Evolutionary conservation across 2,329 filamentous ascomycete species (phyloP).

Genomic region (Penicillium decumbens): DNA sequence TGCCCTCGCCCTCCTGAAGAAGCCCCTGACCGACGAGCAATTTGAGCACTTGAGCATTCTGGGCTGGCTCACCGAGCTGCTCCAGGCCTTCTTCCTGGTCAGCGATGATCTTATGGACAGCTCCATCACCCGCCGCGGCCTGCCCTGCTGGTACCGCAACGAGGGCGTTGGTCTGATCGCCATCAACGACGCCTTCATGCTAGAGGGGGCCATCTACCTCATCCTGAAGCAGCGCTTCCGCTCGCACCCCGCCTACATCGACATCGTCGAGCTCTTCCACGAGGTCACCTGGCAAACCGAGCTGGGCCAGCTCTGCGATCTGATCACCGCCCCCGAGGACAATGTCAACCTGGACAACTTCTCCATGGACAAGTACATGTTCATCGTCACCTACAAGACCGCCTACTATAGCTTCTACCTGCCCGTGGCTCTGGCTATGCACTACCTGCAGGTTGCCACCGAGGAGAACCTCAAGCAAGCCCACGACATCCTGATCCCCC

Average conservation of each 20-base stretch:
- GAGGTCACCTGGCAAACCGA: constrained; percentile 92
- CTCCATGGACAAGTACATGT: constrained; percentile 83
- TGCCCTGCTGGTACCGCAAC: constrained; percentile 94
- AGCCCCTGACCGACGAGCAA: constrained; percentile 69
- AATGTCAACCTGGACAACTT: constrained; percentile 91
- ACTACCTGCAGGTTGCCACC: constrained; percentile 79
- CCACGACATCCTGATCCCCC: constrained; percentile 87
- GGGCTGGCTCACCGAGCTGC: constrained; percentile 96
- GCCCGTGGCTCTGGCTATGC: constrained; percentile 82
- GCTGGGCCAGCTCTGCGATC: constrained; percentile 87
- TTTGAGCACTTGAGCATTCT: constrained; percentile 84
- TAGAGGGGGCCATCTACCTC: constrained; percentile 84
- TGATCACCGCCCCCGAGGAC: constrained; percentile 94
- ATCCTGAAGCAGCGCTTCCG: constrained; percentile 94
- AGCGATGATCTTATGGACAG: constrained; percentile 98
- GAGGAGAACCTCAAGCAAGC: constrained; percentile 83
- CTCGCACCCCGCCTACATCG: constrained; percentile 77
- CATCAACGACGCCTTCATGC: constrained; percentile 97
- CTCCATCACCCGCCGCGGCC: constrained; percentile 88
- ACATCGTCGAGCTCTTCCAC: constrained; percentile 94
- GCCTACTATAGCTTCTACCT: constrained; percentile 99
- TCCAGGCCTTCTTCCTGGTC: constrained; percentile 98
- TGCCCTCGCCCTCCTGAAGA: constrained; percentile 69
- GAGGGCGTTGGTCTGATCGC: constrained; percentile 88
- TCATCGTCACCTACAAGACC: constrained; percentile 99